Base-by-base conservation (phyloP, 2,329 filamentous ascomycete species). In the Aspergillus fructus region DNA sequence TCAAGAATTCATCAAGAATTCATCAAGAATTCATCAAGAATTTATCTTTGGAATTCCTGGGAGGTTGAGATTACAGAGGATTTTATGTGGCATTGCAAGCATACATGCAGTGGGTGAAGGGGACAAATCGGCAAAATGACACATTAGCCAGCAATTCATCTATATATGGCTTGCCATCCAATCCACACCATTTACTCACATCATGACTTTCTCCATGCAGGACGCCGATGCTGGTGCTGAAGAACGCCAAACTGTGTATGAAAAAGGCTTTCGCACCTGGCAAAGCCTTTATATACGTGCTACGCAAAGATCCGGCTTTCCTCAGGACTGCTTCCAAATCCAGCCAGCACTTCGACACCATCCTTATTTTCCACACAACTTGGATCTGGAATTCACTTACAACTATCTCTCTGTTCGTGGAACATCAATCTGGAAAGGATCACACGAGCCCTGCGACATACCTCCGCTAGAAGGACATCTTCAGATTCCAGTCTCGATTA, bases 231-330 rank as follows among this genome's bases (percentile, higher is more conserved):
- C 43, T n/a, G 42, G 43, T 37, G 52, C 5, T 47, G 52, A 49
- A 49, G 39, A 49, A 43, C 39, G 45, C 45, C 21, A 3, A 34
- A 9, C 53, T 17, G 23, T 49, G 12, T 49, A 55, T 9, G 45
- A 49, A 43, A 55, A 55, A 55, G 53, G 53, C 12, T 55, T 43
- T 45, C 53, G 37, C 24, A 49, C 49, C n/a, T 55, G 53, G 53
- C 37, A 43, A 33, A 49, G 45, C 37, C 53, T 55, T 7, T 55
- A 49, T 17, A 5, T 49, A 13, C 53, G 24, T 37, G 53, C 53
- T 21, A 49, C 9, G 5, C 34, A 55, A 24, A 27, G 2, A 43
- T 43, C 53, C 19, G 39, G 23, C 45, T 39, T 55, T 43, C 39
- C 53, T 13, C 3, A 33, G 17, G 45, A 17, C 23, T 55, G 53